Evolutionary conservation across 768 basidiomycete genomes (phyloP), one percentile per base, ranked within the genome.

Genomic region (Tylopilus sp.): DNA sequence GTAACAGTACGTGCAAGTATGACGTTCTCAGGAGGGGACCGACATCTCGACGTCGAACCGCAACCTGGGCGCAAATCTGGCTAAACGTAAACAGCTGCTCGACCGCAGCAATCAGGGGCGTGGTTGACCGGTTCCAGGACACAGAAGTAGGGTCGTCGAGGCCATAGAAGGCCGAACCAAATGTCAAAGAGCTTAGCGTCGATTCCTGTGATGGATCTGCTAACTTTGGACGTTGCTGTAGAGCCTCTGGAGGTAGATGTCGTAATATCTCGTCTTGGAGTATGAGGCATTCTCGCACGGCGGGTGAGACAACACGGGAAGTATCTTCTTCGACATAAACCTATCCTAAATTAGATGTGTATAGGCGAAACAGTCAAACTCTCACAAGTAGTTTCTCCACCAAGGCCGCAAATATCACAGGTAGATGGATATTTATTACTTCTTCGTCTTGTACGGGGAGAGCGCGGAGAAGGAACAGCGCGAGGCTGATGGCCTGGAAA

Each of bases 371-470:
- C 0, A 41, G 38, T n/a, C 22, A 40, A 18, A 25, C 13, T 44
- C 77, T 67, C 66, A 93, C 91, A 55, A 80, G 71, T 30, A 91
- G 56, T 6, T 78, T 60, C 53, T 91, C 86, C 36, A 86, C 63
- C 39, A 91, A 72, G 6, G 81, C 83, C 2, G 82, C 74, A 51
- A 95, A 86, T 13, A 92, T 73, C 39, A 93, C 69, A 0, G 95
- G 94, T 11, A 94, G 70, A 67, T 95, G 91, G 25, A 93, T 74
- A 3, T 74, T 79, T 61, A 81, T 83, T 22, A 90, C 80, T 63
- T 97, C 95, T 54, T 98, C 93, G 58, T 98, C 95, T 60, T 91
- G 89, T 2, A 75, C 64, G 11, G 83, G 78, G 62, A 97, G 88
- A 2, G 82, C 80, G 23, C 73, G 73, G 7, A 98, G 71, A 40